These are phyloP conservation scores for Rhodotorula sp. DNA, from an alignment of 1,284 basidiomycete genomes.

Conservation along the genomic window DNA sequence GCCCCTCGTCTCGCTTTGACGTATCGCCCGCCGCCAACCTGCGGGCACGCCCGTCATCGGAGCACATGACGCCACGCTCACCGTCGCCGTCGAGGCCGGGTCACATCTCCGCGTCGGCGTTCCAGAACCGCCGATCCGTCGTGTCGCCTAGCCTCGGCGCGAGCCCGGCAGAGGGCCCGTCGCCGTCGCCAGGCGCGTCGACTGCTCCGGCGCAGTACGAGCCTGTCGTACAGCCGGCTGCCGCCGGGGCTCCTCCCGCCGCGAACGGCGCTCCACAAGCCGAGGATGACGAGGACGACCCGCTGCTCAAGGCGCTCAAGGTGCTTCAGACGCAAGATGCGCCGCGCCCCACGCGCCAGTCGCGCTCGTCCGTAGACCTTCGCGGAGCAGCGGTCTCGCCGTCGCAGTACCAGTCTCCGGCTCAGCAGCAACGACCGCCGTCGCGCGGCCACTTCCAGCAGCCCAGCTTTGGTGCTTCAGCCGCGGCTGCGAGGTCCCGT, in stretches of 20 bases:
- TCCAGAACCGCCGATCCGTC: conserved; percentile 24
- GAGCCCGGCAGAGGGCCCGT: not conserved
- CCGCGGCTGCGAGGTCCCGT: conserved; percentile 3
- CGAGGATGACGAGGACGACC: conserved; percentile 36
- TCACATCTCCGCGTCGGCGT: conserved; percentile 30
- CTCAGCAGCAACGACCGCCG: conserved; percentile 10
- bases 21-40: conserved; percentile 25
- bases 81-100: conserved; percentile 18
- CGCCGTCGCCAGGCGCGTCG: not conserved
- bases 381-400: conserved; percentile 14
- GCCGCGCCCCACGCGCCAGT: conserved; percentile 5
- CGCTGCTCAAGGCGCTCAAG: conserved; percentile 30
- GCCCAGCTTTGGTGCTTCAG: conserved; percentile 1
- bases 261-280: not conserved
- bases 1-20: conserved; percentile 12
- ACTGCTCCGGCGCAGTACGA: conserved; percentile 7
- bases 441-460: conserved; percentile 19
- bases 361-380: conserved; percentile 21
- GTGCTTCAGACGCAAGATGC: conserved; percentile 15
- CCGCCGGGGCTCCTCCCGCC: not conserved
- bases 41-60: not conserved
- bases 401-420: not conserved
- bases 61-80: not conserved
- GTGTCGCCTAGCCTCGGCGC: not conserved
- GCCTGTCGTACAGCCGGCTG: not conserved